Evolutionary conservation across 225 moss, liverwort and hornwort species (phyloP).

Genomic region (Neckera pumila): DNA sequence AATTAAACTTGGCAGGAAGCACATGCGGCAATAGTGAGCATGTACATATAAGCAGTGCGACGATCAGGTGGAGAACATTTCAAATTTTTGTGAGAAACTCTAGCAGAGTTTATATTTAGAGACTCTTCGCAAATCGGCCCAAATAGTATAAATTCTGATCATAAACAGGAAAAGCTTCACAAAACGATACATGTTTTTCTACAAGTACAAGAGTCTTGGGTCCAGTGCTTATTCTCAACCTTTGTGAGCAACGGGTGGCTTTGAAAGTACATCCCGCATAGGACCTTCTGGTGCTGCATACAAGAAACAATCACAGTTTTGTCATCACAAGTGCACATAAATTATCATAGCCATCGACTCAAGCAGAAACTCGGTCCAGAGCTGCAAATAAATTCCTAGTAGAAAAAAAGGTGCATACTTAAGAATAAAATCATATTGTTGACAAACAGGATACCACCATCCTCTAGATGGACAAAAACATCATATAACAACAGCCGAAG

Average conservation of each 20-base stretch:
- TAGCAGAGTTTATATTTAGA: not conserved
- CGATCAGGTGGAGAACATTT: not conserved
- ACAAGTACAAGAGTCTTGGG: constrained; percentile 5
- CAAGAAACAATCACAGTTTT: not conserved
- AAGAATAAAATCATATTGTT: not conserved
- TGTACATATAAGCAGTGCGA: not conserved
- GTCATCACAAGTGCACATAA: not conserved
- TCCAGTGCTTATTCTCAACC: constrained; percentile 20
- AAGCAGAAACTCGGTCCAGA: not conserved
- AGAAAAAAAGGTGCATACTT: not conserved
- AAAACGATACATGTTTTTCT: not conserved
- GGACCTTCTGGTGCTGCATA: constrained; percentile 26
- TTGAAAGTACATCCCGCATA: constrained; percentile 23
- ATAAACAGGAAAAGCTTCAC: not conserved
- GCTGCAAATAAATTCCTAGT: not conserved
- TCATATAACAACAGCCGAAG: not conserved
- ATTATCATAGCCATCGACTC: not conserved
- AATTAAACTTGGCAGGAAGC: not conserved
- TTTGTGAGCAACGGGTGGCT: constrained; percentile 14
- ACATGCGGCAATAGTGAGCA: not conserved
- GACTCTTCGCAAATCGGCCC: not conserved
- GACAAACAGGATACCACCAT: not conserved
- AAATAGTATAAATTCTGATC: not conserved
- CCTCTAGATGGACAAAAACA: not conserved
- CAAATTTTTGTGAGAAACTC: not conserved